phyloP scores from a whole-genome alignment of 805 yeast genomes.

The Suhomyces kilbournensis region DNA sequence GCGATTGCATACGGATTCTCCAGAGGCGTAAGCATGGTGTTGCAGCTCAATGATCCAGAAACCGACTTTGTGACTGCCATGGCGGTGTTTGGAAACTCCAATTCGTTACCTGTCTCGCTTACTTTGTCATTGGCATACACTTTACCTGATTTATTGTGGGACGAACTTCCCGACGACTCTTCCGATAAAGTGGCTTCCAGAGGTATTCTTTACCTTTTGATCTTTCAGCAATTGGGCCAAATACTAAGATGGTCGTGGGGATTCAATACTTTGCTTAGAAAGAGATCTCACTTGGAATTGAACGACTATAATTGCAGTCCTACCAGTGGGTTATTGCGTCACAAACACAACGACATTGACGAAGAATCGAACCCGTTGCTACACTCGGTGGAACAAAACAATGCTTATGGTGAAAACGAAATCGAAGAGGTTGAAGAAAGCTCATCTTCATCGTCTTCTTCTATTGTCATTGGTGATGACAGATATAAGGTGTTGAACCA shows the following conservation, averaged over 20 bases:
- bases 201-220: constrained; percentile 69
- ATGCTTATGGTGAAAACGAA: not conserved
- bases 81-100: constrained; percentile 95
- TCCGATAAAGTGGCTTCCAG: constrained; percentile 73
- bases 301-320: constrained; percentile 15
- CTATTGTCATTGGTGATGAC: not conserved
- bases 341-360: constrained; percentile 2
- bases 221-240: constrained; percentile 82
- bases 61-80: constrained; percentile 91
- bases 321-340: not conserved
- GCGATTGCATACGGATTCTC: constrained; percentile 69
- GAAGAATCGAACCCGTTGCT: constrained; percentile 15
- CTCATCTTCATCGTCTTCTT: not conserved
- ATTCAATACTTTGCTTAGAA: constrained; percentile 63
- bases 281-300: constrained; percentile 41
- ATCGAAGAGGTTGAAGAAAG: not conserved
- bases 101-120: constrained; percentile 89
- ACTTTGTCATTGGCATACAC: constrained; percentile 77
- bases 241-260: constrained; percentile 88
- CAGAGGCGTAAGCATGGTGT: constrained; percentile 45
- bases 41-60: constrained; percentile 69
- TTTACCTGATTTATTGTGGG: constrained; percentile 74
- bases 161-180: constrained; percentile 61
- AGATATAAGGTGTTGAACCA: not conserved
- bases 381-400: not conserved